Conservation (phyloP, 352 stramenopile species). For the Pythium sukuiense region DNA sequence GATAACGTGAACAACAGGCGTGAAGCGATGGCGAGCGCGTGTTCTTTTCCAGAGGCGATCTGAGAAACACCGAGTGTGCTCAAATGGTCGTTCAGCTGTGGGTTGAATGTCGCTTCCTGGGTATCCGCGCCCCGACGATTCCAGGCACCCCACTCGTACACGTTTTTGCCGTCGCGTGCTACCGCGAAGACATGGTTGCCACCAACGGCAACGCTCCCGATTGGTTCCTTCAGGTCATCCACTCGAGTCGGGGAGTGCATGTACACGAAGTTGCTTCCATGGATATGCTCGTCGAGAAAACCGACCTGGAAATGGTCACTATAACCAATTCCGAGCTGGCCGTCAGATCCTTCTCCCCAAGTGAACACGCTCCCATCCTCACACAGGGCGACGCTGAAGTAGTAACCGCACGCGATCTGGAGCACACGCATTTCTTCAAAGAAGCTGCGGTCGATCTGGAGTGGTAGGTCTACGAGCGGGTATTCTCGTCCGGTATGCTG, state of each 20-base stretch:
- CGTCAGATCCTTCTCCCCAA: constrained; percentile 76
- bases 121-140: constrained; percentile 44
- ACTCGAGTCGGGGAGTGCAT: constrained; percentile 63
- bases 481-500: constrained; percentile 68
- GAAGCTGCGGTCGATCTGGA: constrained; percentile 68
- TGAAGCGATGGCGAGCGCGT: constrained; percentile 51
- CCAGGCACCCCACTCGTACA: constrained; percentile 77
- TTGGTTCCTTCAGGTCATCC: constrained; percentile 56
- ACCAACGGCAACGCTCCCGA: constrained; percentile 50
- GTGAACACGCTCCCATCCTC: constrained; percentile 72
- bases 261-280: constrained; percentile 74
- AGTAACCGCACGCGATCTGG: constrained; percentile 73
- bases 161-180: constrained; percentile 38
- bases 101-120: constrained; percentile 56
- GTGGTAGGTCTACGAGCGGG: constrained; percentile 59
- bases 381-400: constrained; percentile 68
- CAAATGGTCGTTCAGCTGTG: constrained; percentile 44
- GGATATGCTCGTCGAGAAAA: constrained; percentile 68
- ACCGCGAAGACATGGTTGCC: constrained; percentile 75
- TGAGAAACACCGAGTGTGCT: constrained; percentile 46
- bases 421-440: constrained; percentile 75
- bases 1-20: constrained; percentile 48
- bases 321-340: constrained; percentile 65
- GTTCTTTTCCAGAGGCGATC: constrained; percentile 59
- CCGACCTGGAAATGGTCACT: constrained; percentile 64